Percentiles rank a stretch among this genome's conserved stretches.
phyloP scores from a whole-genome alignment of 805 yeast species.

The Wickerhamomyces silvicola region DNA sequence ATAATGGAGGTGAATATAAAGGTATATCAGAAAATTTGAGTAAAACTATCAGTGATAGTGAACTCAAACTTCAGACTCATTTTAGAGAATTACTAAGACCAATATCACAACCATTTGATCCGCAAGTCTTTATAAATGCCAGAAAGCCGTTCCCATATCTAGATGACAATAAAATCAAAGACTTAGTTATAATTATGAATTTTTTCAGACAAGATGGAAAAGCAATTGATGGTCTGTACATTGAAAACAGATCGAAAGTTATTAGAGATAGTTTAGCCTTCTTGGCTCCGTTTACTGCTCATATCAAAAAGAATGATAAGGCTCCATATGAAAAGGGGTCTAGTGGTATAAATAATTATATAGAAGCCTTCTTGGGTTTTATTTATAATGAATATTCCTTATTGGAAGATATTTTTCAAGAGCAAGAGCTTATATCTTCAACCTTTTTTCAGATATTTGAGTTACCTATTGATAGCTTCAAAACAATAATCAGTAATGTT shows the following conservation, averaged over 20 bases:
- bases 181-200: constrained; percentile 36
- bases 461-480: constrained; percentile 27
- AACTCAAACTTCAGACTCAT: constrained; percentile 43
- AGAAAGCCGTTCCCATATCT: constrained; percentile 36
- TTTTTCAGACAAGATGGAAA: constrained; percentile 35
- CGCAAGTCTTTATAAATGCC: constrained; percentile 33
- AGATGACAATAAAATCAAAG: constrained; percentile 29
- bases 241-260: constrained; percentile 35
- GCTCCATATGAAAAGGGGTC: constrained; percentile 56
- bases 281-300: constrained; percentile 40
- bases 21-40: constrained; percentile 62
- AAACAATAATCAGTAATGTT: constrained; percentile 30
- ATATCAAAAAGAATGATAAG: constrained; percentile 29
- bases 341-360: constrained; percentile 49
- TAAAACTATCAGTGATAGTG: constrained; percentile 50
- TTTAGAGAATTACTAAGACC: constrained; percentile 40
- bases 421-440: constrained; percentile 24
- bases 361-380: constrained; percentile 43
- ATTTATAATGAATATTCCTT: constrained; percentile 46
- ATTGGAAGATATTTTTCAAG: constrained; percentile 35
- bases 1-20: constrained; percentile 39
- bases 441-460: no score
- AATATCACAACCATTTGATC: constrained; percentile 37
- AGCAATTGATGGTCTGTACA: constrained; percentile 27
- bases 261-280: constrained; percentile 39